Conservation (phyloP, 2,329 filamentous ascomycete genomes). For the Colletotrichum sojae region DNA sequence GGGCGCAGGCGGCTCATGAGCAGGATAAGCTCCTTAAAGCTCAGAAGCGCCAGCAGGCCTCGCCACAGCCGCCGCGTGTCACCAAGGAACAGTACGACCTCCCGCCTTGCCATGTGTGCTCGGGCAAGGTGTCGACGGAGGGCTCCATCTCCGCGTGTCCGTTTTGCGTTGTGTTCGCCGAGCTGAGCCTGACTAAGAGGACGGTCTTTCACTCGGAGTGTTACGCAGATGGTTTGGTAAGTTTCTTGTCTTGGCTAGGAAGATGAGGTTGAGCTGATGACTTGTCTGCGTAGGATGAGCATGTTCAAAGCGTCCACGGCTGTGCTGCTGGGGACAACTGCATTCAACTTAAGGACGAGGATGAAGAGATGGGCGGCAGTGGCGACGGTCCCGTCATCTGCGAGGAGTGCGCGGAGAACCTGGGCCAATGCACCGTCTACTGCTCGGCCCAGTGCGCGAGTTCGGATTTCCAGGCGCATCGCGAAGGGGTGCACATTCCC, state of each 20-base stretch:
- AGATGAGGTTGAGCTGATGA: conserved; percentile 13
- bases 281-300: conserved; percentile 50
- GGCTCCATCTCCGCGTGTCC: conserved; percentile 57
- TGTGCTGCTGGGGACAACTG: conserved; percentile 59
- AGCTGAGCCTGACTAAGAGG: conserved; percentile 54
- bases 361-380: conserved; percentile 53
- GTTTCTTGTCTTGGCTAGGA: conserved; percentile 40
- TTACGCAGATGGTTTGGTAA: conserved; percentile 57
- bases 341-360: conserved; percentile 55
- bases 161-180: conserved; percentile 59
- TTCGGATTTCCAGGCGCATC: conserved; percentile 57
- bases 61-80: conserved; percentile 45
- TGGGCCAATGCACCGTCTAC: conserved; percentile 55
- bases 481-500: conserved; percentile 51
- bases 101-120: conserved; percentile 58
- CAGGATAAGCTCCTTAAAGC: conserved; percentile 60
- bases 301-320: conserved; percentile 55
- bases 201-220: conserved; percentile 64
- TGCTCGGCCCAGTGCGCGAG: conserved; percentile 60
- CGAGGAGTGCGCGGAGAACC: conserved; percentile 55
- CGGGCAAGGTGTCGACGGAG: conserved; percentile 49
- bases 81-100: conserved; percentile 54
- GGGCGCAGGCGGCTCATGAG: conserved; percentile 60
- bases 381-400: conserved; percentile 55
- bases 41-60: conserved; percentile 50